Conservation (phyloP, 495 filamentous ascomycete genomes). For the Hyaloscypha hepaticicola region DNA sequence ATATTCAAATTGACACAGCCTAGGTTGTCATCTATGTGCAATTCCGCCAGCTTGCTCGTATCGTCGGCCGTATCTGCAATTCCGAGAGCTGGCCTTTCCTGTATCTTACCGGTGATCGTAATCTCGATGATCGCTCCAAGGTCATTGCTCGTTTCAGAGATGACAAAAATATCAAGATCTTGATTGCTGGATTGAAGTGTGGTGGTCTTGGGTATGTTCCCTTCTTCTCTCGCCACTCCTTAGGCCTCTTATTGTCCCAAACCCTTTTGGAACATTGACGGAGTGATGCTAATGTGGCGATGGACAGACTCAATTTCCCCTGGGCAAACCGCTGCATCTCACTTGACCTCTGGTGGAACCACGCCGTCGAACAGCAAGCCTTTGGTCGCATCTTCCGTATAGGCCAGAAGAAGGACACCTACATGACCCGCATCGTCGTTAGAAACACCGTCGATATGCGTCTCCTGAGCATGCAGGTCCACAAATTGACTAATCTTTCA, state of each 20-base stretch:
- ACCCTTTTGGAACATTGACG: neutral
- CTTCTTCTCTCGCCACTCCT: constrained; percentile 11
- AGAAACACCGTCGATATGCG: constrained; percentile 51
- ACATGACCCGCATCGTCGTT: constrained; percentile 52
- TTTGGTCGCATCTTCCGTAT: constrained; percentile 64
- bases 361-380: constrained; percentile 62
- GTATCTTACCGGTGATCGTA: constrained; percentile 33
- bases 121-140: constrained; percentile 15
- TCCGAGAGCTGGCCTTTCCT: constrained; percentile 33
- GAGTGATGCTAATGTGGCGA: constrained; percentile 15
- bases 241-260: neutral
- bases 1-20: neutral
- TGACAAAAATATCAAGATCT: constrained; percentile 29
- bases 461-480: constrained; percentile 36
- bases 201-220: constrained; percentile 32
- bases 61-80: constrained; percentile 38
- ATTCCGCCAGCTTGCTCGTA: constrained; percentile 34
- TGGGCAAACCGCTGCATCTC: constrained; percentile 57
- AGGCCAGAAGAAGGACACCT: constrained; percentile 55
- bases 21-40: constrained; percentile 37
- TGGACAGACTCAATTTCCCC: constrained; percentile 52
- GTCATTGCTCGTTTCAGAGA: constrained; percentile 28
- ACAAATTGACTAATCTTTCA: constrained; percentile 20
- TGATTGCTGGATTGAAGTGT: constrained; percentile 39
- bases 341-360: constrained; percentile 63